phyloP scores from a whole-genome alignment of 164 flowering plant species.

The Hamamelis virginiana region DNA sequence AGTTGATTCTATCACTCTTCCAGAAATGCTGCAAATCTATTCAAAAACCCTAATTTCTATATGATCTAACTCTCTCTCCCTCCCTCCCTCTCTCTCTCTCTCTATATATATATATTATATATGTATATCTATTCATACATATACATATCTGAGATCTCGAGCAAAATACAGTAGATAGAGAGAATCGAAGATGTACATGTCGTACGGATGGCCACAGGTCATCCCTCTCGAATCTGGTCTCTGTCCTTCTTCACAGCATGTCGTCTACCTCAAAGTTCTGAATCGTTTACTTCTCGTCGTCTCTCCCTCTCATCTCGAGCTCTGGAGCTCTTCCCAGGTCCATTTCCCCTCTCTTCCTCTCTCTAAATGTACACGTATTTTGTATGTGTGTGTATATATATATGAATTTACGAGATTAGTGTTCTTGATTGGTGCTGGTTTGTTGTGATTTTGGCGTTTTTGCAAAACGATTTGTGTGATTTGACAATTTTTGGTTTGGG shows the following conservation, averaged over 20 bases:
- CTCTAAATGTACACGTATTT: background rate
- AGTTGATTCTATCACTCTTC: no score
- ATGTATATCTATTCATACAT: background rate
- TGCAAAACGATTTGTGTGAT: conserved; percentile 1
- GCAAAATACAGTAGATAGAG: background rate
- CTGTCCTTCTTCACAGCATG: conserved; percentile 59
- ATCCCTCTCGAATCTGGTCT: conserved; percentile 69
- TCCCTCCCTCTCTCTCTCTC: background rate
- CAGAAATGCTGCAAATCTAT: background rate
- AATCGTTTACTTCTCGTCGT: conserved; percentile 76
- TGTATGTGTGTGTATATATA: no score
- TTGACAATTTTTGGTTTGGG: conserved; percentile 9
- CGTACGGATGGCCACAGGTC: conserved; percentile 99
- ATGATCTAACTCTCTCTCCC: background rate
- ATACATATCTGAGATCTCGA: background rate
- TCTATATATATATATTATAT: no score
- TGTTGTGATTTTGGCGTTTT: background rate
- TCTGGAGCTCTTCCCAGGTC: conserved; percentile 97
- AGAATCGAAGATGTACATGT: conserved; percentile 79
- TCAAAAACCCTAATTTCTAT: background rate
- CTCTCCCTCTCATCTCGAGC: conserved; percentile 82
- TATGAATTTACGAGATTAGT: background rate
- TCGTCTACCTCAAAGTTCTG: conserved; percentile 69
- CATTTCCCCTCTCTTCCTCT: background rate
- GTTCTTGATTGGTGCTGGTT: no score